Base-by-base conservation (phyloP, 2,329 filamentous ascomycete species). In the Ophiocordyceps camponoti-leonardi region DNA sequence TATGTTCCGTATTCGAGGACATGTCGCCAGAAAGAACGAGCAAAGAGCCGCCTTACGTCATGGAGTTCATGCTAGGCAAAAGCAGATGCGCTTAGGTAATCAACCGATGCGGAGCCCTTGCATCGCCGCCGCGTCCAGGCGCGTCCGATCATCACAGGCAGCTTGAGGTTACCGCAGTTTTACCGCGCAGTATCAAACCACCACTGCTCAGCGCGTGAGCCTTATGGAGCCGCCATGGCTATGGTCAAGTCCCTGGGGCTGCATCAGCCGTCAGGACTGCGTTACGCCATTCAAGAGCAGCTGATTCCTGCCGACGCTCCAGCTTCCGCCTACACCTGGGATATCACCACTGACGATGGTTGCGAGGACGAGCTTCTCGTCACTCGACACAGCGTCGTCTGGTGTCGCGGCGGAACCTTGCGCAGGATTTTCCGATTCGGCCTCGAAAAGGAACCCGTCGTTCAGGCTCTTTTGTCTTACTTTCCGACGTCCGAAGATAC, bases 221-320 rank as follows among this genome's bases (percentile, higher is more conserved):
- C 57, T 47, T 56, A 63, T 65, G 61, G 61, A 58, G 55, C 53
- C 43, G 49, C 51, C 47, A 98, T 98, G 93, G 90, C 90, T 54
- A 80, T 83, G 59, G 78, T 95, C 65, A 84, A 79, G 63, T 95
- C 90, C 52, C 75, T 95, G 57, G 92, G 92, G 62, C 72, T 94
- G 58, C 90, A 96, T 68, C 80, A 83, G 66, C 88, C 93, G 49
- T 77, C 83, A 49, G 87, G 83, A 51, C 72, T 96, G 51, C 78
- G 77, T 50, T 86, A 92, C 67, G 79, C 94, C 51, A 75, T 94
- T 53, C 73, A 81, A 53, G 88, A 96, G 63, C 75, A 79, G 47
- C 73, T 94, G 39, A 69, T 96, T 2, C 75, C 81, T 18, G 62
- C 72, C 42, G 74, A 92, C 49, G 75, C 84, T 4, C 64, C 75